Evolutionary conservation across 2,329 filamentous ascomycete genomes (phyloP).

Genomic region (Byssochlamys sp.): DNA sequence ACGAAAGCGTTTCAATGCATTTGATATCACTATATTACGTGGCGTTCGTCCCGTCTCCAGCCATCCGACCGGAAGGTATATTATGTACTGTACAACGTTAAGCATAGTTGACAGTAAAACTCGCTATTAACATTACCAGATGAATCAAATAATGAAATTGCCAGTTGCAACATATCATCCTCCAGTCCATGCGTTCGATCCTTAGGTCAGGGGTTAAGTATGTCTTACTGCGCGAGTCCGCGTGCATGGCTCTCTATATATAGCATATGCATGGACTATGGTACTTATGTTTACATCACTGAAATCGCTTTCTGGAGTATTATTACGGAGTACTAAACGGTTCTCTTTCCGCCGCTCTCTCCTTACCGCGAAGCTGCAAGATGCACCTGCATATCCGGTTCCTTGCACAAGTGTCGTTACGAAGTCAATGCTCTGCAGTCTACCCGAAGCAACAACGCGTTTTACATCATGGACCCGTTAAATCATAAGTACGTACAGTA

Average conservation of each 20-base stretch:
- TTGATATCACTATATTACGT: neutral
- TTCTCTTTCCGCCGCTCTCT: neutral
- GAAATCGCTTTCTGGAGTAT: neutral
- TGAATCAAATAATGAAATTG: neutral
- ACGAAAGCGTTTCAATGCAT: neutral
- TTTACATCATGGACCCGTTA: neutral
- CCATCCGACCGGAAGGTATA: too few species aligned
- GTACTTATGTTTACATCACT: neutral
- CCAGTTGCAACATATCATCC: neutral
- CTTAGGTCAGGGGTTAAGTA: neutral
- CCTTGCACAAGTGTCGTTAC: neutral
- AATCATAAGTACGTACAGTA: neutral
- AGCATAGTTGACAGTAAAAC: too few species aligned
- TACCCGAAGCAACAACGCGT: neutral
- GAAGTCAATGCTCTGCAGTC: neutral
- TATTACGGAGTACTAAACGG: neutral
- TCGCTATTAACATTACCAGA: neutral
- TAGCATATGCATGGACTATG: neutral
- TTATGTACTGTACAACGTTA: too few species aligned
- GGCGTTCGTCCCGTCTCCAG: too few species aligned
- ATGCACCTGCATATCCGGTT: neutral
- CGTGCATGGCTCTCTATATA: neutral
- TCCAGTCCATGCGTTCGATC: neutral
- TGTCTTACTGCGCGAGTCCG: neutral
- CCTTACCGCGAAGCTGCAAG: neutral